Base-by-base conservation (phyloP, 306 rosid genomes). In the Abrus precatorius region DNA sequence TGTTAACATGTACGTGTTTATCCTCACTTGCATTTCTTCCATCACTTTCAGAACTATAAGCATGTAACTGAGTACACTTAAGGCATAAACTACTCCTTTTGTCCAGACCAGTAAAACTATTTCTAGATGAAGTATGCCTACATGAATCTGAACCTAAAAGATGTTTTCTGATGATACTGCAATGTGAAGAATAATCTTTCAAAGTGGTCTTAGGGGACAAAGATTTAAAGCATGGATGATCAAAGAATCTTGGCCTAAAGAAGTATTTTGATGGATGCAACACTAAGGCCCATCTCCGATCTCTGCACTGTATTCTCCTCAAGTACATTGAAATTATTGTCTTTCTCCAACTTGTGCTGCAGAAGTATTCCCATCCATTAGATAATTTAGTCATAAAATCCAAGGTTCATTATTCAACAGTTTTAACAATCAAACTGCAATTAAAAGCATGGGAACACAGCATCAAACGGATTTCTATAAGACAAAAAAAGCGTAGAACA, bases 11-110 rank as follows among this genome's bases (percentile, higher is more conserved):
- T 60, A 82, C 56, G 8, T 84, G 96, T 56, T 90, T 88, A 77
- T 88, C 87, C 86, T 91, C 97, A 47, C 91, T 90, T n/a, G 97
- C 89, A 84, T 88, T 89, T 76, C 97, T 86, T 81, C 96, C 99
- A 76, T 95, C 94, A 9, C 99, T 89, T 80, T 89, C 90, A 29
- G 99, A 93, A 80, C 99, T 95, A 81, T 82, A 95, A 45, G 72
- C 34, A 20, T 84, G 89, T 44, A 89, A 66, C 83, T 85, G 96
- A 67, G 81, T 79, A 80, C 85, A 70, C 61, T 11, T 85, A 56
- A 80, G 87, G 84, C 73, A 77, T 27, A 86, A 59, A 69, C 62
- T 73, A 36, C 64, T 75, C 72, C 82, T 79, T 73, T 29, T 77
- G 40, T 69, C 81, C 72, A 81, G 81, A 84, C 76, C 77, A 66